A percentile compares a stretch with the other conserved stretches of the same genome.
Conservation (phyloP, 768 basidiomycete genomes). For the Mycena filopes region DNA sequence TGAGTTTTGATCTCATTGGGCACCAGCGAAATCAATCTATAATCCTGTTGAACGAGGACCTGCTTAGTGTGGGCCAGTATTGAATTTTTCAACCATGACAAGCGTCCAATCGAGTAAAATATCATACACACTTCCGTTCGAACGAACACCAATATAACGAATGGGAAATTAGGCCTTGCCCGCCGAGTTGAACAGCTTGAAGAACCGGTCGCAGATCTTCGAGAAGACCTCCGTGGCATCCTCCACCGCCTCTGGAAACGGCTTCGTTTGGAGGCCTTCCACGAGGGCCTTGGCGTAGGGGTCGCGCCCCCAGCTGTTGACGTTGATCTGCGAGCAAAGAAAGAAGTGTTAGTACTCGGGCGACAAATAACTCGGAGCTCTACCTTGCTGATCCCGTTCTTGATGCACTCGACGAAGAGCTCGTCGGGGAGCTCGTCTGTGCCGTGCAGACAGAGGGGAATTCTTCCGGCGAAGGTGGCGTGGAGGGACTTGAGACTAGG, state of each 20-base stretch:
- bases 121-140: too few relatives aligned
- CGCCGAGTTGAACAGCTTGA: conserved; percentile 46
- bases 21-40: too few relatives aligned
- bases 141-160: too few relatives aligned
- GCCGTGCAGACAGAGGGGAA: conserved; percentile 57
- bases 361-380: too few relatives aligned
- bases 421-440: conserved; percentile 57
- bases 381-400: conserved; percentile 58
- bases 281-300: conserved; percentile 51
- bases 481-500: conserved; percentile 50
- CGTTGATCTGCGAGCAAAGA: conserved; percentile 47
- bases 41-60: too few relatives aligned
- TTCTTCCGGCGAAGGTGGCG: conserved; percentile 44
- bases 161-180: too few relatives aligned
- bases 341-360: too few relatives aligned
- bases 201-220: conserved; percentile 52
- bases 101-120: too few relatives aligned
- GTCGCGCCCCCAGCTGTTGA: conserved; percentile 60
- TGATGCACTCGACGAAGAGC: conserved; percentile 57
- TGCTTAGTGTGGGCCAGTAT: too few relatives aligned
- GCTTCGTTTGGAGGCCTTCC: conserved; percentile 44
- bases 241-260: conserved; percentile 59
- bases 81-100: too few relatives aligned
- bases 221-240: conserved; percentile 56
- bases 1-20: too few relatives aligned